Evolutionary conservation across 306 rosid genomes (phyloP), one percentile per base, ranked within the genome.

Genomic region (Lathyrus oleraceus): DNA sequence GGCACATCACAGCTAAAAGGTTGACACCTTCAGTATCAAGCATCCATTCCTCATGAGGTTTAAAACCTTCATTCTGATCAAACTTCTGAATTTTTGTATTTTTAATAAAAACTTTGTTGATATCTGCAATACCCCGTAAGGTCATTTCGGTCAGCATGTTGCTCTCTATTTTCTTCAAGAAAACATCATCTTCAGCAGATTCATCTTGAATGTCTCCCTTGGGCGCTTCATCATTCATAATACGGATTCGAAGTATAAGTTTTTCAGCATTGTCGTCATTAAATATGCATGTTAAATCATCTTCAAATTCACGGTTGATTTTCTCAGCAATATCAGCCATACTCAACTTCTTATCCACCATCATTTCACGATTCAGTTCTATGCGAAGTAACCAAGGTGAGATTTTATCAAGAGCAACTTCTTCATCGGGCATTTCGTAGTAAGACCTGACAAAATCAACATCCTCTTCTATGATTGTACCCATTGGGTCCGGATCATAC

Each of bases 271-370:
- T 94, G 81, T 94, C 97, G 58, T 94, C 99, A 75, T 94, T 94
- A 69, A 94, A 94, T 61, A 94, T 94, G 78, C 99, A 94, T 43
- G 96, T 89, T 77, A 94, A 85, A 79, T 94, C 99, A 79, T 87
- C 91, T 27, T 87, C 99, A 59, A 89, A 94, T 61, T 91, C 99
- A 61, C 83, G 88, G 74, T 94, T 94, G 53, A 94, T 94, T 89
- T 94, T 94, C 86, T 91, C 99, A 3, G 97, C 99, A 73, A 94
- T 94, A 84, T 94, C 94, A 44, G 99, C 99, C 97, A 94, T 94
- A 82, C 99, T 94, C 63, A 94, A 79, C 83, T 94, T 94, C 87
- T 94, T 94, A 82, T 94, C 99, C 75, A 94, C 99, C 99, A 94
- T 94, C 99, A 94, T 94, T 83, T 94, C 99, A 5, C 99, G 97